Evolutionary conservation across 169 alveolate genomes (phyloP), one percentile per base, ranked within the genome.

Genomic region (Theileria luwenshuni): DNA sequence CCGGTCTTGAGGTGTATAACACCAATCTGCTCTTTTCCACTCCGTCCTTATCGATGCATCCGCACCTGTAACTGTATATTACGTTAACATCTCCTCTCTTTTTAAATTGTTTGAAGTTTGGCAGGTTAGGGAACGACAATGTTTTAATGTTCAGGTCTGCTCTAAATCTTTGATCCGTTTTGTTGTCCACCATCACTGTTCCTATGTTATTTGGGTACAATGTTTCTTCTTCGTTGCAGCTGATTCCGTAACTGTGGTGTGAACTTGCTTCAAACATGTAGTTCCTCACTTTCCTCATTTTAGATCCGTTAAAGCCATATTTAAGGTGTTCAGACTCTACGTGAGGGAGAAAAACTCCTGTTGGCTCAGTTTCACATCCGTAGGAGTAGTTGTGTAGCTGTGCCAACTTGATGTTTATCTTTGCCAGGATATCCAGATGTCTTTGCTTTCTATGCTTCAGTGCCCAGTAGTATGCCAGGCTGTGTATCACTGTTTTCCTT

Each of bases 301-400:
- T 33, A 41, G 45, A 56, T 38, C 17, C 19, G 32, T 56, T 56
- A 56, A 56, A 56, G 65, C 15, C 47, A 21, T 56, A 25, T 27
- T 6, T 27, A 25, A 38, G 30, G 42, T 28, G 30, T 6, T 15
- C 32, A 5, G 42, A 32, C 23, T 56, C 65, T 6, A 28, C 15
- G 7, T 28, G 10, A 1, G 7, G 32, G 30, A 27, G 30, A 56
- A 56, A 56, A 1, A 56, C 19, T 25, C 65, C 65, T 1, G 65
- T 23, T 5, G 3, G 2, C 30, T 28, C 65, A 15, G 65, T 56
- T 56, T 56, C 65, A 56, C 65, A 56, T 28, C 65, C 65, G 32
- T 33, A 32, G 3, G 47, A 15, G 43, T 19, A 1, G 19, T 56
- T 43, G 13, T 56, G 38, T 13, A 25, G 21, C 10, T 56, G 38